Percentiles rank a stretch among this genome's conserved stretches.
Evolutionary conservation across 306 rosid genomes (phyloP).

Genomic region (Ziziphus jujuba): DNA sequence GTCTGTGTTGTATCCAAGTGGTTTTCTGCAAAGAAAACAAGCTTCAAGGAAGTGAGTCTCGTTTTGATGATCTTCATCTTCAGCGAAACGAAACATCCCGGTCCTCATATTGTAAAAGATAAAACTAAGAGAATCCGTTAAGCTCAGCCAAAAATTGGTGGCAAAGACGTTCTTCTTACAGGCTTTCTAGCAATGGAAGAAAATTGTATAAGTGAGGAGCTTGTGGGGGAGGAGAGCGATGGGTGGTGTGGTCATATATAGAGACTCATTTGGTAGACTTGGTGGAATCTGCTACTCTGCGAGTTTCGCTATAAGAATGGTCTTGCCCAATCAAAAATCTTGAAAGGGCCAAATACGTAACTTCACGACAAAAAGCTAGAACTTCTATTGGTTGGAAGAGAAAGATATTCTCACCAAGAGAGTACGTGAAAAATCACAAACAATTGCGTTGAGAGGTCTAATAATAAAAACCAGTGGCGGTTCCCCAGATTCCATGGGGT

Average conservation of each 20-base stretch:
- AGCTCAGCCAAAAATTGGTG: not conserved
- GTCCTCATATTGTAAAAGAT: slow-evolving; percentile 36
- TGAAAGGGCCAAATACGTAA: not conserved
- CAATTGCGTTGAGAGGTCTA: slow-evolving; percentile 7
- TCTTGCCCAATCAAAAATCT: not conserved
- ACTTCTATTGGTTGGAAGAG: slow-evolving; percentile 20
- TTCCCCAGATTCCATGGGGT: slow-evolving; percentile 31
- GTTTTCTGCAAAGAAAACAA: slow-evolving; percentile 72
- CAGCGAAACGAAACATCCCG: slow-evolving; percentile 49
- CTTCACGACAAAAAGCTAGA: not conserved
- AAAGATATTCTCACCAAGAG: not conserved
- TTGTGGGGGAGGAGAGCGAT: slow-evolving; percentile 2
- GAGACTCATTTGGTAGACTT: slow-evolving; percentile 22
- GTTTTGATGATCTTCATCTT: slow-evolving; percentile 39
- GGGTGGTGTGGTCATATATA: slow-evolving; percentile 35
- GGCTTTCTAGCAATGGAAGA: not conserved
- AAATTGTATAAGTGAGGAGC: not conserved
- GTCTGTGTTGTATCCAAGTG: slow-evolving; percentile 65
- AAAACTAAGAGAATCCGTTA: slow-evolving; percentile 2
- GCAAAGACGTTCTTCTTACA: not conserved
- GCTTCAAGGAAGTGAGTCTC: slow-evolving; percentile 88
- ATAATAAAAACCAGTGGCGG: slow-evolving; percentile 24
- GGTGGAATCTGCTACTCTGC: slow-evolving; percentile 8
- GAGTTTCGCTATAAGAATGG: not conserved
- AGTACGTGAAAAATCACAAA: slow-evolving; percentile 16